Evolutionary conservation across 2,329 filamentous ascomycete genomes (phyloP).

Genomic region (Claviceps quebecensis): DNA sequence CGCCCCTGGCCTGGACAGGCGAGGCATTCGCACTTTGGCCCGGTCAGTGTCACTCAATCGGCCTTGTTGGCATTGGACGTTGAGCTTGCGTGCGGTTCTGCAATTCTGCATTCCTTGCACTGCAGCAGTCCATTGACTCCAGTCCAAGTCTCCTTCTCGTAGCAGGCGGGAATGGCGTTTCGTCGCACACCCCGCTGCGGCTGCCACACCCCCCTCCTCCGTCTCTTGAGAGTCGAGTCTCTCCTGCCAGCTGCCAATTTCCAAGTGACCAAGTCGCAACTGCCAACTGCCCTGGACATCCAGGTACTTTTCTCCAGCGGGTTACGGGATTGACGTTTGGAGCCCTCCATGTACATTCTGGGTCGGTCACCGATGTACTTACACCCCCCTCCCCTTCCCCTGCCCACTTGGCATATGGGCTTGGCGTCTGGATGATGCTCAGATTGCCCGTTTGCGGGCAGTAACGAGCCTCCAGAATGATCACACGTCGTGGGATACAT

Average conservation of each 20-base stretch:
- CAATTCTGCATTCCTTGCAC: too few species aligned
- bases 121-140: too few species aligned
- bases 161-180: too few species aligned
- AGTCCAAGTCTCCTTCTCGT: too few species aligned
- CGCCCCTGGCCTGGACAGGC: not conserved
- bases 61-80: too few species aligned
- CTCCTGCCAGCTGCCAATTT: too few species aligned
- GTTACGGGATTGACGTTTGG: not conserved
- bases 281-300: constrained; percentile 3
- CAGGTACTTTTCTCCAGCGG: constrained; percentile 6
- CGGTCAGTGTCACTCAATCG: not conserved
- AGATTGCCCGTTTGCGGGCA: constrained; percentile 15
- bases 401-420: constrained; percentile 1
- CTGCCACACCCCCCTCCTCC: too few species aligned
- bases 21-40: not conserved
- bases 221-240: too few species aligned
- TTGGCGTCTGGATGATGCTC: constrained; percentile 8
- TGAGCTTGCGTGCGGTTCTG: too few species aligned
- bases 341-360: too few species aligned
- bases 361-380: too few species aligned
- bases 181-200: too few species aligned
- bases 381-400: not conserved
- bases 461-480: not conserved
- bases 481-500: constrained; percentile 16
- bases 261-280: not conserved